phyloP scores from a whole-genome alignment of 2,329 filamentous ascomycete species.

The Colletotrichum euphorbiae region DNA sequence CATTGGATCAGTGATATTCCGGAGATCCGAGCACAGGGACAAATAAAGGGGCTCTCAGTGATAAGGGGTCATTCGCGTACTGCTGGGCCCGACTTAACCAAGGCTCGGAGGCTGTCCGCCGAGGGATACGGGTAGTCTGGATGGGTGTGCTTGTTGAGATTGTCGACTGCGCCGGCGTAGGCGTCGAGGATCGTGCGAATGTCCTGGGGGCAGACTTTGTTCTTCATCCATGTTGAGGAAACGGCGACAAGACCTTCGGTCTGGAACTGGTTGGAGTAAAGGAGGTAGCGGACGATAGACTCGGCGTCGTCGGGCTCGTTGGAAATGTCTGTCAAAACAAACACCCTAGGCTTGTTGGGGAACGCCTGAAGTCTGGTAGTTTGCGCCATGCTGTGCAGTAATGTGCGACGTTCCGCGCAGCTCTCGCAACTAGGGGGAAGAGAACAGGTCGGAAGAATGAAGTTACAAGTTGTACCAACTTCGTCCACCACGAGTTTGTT shows the following conservation, averaged over 20 bases:
- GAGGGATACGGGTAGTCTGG: conserved; percentile 56
- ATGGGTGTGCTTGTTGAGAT: conserved; percentile 61
- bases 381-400: not conserved
- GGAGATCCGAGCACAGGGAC: not conserved
- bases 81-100: conserved; percentile 53
- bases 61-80: conserved; percentile 40
- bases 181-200: conserved; percentile 58
- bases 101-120: conserved; percentile 48
- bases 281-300: conserved; percentile 57
- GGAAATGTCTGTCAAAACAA: conserved; percentile 57
- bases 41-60: not conserved
- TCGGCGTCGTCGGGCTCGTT: conserved; percentile 60
- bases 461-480: not conserved
- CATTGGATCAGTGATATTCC: not conserved
- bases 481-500: not conserved
- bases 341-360: conserved; percentile 49
- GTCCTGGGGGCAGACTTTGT: conserved; percentile 54
- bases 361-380: conserved; percentile 26
- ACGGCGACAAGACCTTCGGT: conserved; percentile 57
- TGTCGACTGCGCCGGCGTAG: conserved; percentile 58
- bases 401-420: not conserved
- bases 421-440: not conserved
- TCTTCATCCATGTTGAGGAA: conserved; percentile 60
- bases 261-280: conserved; percentile 60
- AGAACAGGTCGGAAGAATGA: not conserved